A percentile compares a stretch with the other conserved stretches of the same genome.
phyloP scores from a whole-genome alignment of 805 yeast genomes.

The Myxozyma melibiosi region DNA sequence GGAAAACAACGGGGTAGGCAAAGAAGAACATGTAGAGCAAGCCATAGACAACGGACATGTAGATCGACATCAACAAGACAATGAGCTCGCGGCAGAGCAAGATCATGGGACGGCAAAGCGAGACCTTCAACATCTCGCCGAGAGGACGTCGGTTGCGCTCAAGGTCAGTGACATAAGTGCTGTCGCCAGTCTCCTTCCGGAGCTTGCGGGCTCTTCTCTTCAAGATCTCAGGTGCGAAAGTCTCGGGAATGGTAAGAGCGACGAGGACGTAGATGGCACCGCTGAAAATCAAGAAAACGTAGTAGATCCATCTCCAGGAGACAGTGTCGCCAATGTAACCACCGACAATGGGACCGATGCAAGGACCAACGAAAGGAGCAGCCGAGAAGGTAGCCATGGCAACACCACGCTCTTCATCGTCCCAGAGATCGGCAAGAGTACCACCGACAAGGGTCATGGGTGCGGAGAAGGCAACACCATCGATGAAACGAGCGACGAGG shows the following conservation, averaged over 20 bases:
- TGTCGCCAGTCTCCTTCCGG: slow-evolving; percentile 56
- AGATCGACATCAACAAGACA: slow-evolving; percentile 56
- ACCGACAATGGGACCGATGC: slow-evolving; percentile 66
- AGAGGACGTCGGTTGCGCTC: slow-evolving; percentile 75
- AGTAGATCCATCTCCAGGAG: slow-evolving; percentile 74
- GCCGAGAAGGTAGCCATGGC: slow-evolving; percentile 70
- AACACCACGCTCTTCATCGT: slow-evolving; percentile 59
- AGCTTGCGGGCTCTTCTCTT: slow-evolving; percentile 54
- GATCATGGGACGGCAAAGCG: slow-evolving; percentile 73
- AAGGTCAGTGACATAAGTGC: slow-evolving; percentile 53
- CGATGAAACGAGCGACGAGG: slow-evolving; percentile 63
- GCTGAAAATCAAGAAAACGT: slow-evolving; percentile 61
- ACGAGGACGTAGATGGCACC: slow-evolving; percentile 56
- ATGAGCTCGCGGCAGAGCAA: slow-evolving; percentile 54
- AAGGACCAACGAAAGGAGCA: slow-evolving; percentile 60
- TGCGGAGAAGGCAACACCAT: slow-evolving; percentile 75
- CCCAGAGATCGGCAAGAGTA: slow-evolving; percentile 69
- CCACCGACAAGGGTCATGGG: slow-evolving; percentile 80
- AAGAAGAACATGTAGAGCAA: slow-evolving; percentile 66
- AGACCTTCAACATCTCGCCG: slow-evolving; percentile 64
- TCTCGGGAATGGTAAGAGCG: slow-evolving; percentile 59
- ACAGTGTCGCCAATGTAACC: slow-evolving; percentile 62
- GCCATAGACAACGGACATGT: slow-evolving; percentile 46
- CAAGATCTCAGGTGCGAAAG: slow-evolving; percentile 58
- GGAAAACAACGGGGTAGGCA: slow-evolving; percentile 64